A percentile compares a stretch with the other conserved stretches of the same genome.
Conservation (phyloP, 306 rosid genomes). For the Quercus aquifolioides region DNA sequence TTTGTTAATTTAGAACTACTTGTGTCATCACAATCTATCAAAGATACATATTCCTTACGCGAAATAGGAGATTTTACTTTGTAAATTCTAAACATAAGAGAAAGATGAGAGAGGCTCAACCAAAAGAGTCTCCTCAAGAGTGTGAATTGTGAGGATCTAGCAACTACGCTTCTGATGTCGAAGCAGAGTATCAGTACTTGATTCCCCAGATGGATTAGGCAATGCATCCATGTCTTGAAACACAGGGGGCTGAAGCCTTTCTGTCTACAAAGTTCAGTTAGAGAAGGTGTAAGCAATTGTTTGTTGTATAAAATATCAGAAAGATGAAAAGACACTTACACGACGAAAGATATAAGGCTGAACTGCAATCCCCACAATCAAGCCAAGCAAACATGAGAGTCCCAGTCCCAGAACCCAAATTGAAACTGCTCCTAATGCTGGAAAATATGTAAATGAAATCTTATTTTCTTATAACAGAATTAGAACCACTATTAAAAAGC, state of each 20-base stretch:
- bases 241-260: constrained; percentile 31
- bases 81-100: constrained; percentile 31
- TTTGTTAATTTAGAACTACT: constrained; percentile 34
- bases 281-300: constrained; percentile 19
- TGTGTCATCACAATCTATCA: constrained; percentile 48
- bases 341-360: constrained; percentile 40
- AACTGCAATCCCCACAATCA: constrained; percentile 32
- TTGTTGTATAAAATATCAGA: not conserved
- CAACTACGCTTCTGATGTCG: constrained; percentile 67
- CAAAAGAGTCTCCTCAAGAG: constrained; percentile 34
- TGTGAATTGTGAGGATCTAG: constrained; percentile 26
- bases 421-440: constrained; percentile 44
- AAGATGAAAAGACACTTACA: constrained; percentile 39
- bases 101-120: constrained; percentile 38
- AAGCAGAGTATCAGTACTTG: constrained; percentile 50
- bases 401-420: constrained; percentile 49
- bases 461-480: constrained; percentile 10
- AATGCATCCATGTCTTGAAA: constrained; percentile 66
- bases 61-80: constrained; percentile 21
- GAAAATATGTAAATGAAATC: not conserved
- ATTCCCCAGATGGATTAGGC: constrained; percentile 63
- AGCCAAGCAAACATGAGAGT: constrained; percentile 42
- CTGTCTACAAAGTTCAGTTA: constrained; percentile 58
- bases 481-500: not conserved
- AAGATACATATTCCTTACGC: constrained; percentile 35